Base-by-base conservation (phyloP, 345 rosid species). In the Aethionema arabicum region DNA sequence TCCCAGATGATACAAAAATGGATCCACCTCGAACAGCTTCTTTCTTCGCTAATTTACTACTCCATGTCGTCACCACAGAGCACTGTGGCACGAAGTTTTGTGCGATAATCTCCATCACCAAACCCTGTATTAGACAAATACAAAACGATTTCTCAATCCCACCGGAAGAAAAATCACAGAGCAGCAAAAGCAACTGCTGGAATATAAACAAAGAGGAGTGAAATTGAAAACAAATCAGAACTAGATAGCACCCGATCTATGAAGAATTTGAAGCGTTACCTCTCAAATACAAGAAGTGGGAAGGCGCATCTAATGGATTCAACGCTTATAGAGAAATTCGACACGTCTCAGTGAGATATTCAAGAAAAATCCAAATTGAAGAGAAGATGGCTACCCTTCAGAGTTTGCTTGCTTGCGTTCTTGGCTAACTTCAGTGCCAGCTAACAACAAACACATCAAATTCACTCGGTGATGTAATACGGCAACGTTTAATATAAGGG, bases 81-180 rank as follows among this genome's bases (percentile, higher is more conserved):
- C 78, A 62, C 32, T 75, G 66, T n/a, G 74, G 74, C 8, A 78
- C 71, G 8, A 75, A 66, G 61, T 64, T 78, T 11, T 68, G 67
- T 16, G 89, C 68, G 65, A 87, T 68, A 70, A 82, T 72, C 74
- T 85, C 90, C 96, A 89, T 92, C 8, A 59, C 78, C 61, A 65
- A 54, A 31, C 12, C 39, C 93, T 83, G 80, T 54, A 61, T 39
- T 39, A 14, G 70, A 69, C 38, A 58, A 63, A 10, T 11, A 43
- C 68, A 68, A 58, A 27, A 0, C 51, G 16, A 62, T 12, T 15
- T 58, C 62, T 35, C 31, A 13, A 49, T 4, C 49, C 47, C 8
- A 13, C 2, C 11, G 9, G 0, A 51, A 2, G 11, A 1, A 40
- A 29, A 13, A 12, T 1, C 5, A 38, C 41, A 66, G 10, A 49